Base-by-base conservation (phyloP, 2,329 filamentous ascomycete genomes). In the Aspergillus sp. region DNA sequence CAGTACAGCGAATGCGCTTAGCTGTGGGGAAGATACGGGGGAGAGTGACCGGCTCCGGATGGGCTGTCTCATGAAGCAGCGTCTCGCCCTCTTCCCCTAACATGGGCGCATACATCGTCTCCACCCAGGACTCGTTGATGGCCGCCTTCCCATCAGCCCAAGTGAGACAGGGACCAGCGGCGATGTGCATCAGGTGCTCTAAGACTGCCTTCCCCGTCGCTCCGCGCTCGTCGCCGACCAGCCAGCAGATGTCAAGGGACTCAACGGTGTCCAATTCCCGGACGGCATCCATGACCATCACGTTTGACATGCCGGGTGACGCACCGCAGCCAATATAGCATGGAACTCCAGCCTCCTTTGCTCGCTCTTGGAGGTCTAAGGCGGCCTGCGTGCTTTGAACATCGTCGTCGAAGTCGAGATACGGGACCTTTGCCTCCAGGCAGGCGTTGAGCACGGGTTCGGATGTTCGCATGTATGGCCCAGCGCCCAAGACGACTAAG, bases 151-250 rank as follows among this genome's bases (percentile, higher is more conserved):
- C 43, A n/a, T 47, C 42, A 4, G 30, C 50, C 57, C 57, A 59
- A 35, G 57, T 59, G 35, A 59, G 49, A 32, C 57, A 59, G n/a
- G 52, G 50, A 3, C 57, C 57, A 20, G 45, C 49, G 7, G 57
- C 50, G n/a, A 59, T 59, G 32, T 59, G 54, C 49, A 59, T 55
- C 38, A 57, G 45, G 32, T 59, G 54, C 41, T 59, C 54, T 10
- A 59, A 46, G 19, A 59, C 56, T 10, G 50, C 56, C 43, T 57
- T 59, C n/a, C 56, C 55, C 14, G 45, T 41, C 4, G 35, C 20
- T 7, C 48, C 45, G 7, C 52, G 47, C 36, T 55, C 56, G 16
- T 59, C 56, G 9, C 56, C 54, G 14, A 58, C 56, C 11, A 51
- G 20, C 56, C 56, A 58, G 42, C 47, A 56, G 44, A 57, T 47